Evolutionary conservation across 1,284 basidiomycete genomes (phyloP).

Genomic region (Boletus austroedulis): DNA sequence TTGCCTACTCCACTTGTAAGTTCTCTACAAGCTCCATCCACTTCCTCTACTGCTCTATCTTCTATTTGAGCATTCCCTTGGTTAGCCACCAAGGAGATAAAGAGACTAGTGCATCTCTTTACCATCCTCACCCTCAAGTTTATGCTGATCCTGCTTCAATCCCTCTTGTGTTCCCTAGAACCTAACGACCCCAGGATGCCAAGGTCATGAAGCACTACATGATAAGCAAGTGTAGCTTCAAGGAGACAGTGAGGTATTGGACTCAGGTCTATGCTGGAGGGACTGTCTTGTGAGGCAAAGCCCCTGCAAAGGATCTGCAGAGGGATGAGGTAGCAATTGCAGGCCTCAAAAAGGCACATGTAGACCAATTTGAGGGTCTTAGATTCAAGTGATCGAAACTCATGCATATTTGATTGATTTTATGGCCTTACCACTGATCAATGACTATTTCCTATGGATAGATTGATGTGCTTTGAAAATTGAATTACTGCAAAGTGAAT

Average conservation of each 20-base stretch:
- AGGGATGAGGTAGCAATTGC: slow-evolving; percentile 72
- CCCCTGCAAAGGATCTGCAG: slow-evolving; percentile 28
- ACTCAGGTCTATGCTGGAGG: slow-evolving; percentile 85
- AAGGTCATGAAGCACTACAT: slow-evolving; percentile 98
- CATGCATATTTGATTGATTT: slow-evolving; percentile 46
- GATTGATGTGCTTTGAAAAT: slow-evolving; percentile 82
- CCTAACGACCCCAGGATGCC: slow-evolving; percentile 96
- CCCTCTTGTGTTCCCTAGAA: slow-evolving; percentile 93
- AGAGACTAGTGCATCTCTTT: too few species aligned
- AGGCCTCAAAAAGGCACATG: slow-evolving; percentile 69
- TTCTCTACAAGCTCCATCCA: too few species aligned
- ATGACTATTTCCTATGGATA: slow-evolving; percentile 29
- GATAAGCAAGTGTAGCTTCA: slow-evolving; percentile 83
- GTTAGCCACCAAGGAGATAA: too few species aligned
- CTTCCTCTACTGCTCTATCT: too few species aligned
- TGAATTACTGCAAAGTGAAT: slow-evolving; percentile 89
- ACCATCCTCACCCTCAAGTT: slow-evolving; percentile 95
- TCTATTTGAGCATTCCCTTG: too few species aligned
- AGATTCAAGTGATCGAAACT: slow-evolving; percentile 77
- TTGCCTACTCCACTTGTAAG: too few species aligned
- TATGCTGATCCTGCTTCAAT: slow-evolving; percentile 94
- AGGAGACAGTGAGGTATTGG: slow-evolving; percentile 94
- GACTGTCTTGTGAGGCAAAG: slow-evolving; percentile 47
- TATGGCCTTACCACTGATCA: background rate
- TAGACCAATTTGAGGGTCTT: slow-evolving; percentile 68